Evolutionary conservation across 352 stramenopile genomes (phyloP), one percentile per base, ranked within the genome.

Genomic region (Saprolegnia diclina): DNA sequence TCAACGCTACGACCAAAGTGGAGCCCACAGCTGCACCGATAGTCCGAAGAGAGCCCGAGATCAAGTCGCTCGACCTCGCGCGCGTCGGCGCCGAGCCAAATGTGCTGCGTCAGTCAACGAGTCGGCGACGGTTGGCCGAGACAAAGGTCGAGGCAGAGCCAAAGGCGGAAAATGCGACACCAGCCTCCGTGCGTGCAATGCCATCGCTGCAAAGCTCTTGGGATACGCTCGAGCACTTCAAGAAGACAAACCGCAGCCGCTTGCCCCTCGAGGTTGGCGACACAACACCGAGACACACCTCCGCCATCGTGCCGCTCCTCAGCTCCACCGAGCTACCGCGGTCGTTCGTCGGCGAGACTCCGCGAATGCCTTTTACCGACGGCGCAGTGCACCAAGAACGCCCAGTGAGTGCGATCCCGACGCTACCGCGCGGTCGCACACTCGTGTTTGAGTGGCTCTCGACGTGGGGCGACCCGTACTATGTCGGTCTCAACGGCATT

Each of bases 401-500:
- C 10, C 61, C 35, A 50, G 44, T 6, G 45, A 14, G 18, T 29
- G 26, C 10, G 18, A 77, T 94, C 38, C 88, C 87, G 4, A 76
- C 84, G 14, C 73, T 95, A 32, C 88, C 88, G 3, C 77, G 45
- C 38, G 87, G 87, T 0, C 76, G 75, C 40, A 81, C 73, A 21
- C 54, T 97, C 0, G 75, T 78, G 24, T 61, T 97, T 5, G 78
- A 94, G 44, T 91, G 97, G 37, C 45, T 96, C 4, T 87, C 73
- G 48, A 97, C 91, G 0, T 97, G 89, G 88, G 91, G 90, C 18
- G 91, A 97, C 65, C 77, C 79, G 4, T 84, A 91, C 72, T 97
- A 97, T 56, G 85, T 97, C 2, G 91, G 91, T 5, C 73, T 97
- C 0, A 96, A 91, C 50, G 90, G 91, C 0, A 79, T 97, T 10